Evolutionary conservation across 768 basidiomycete genomes (phyloP).

Genomic region (Xerocomellus amylosporus): DNA sequence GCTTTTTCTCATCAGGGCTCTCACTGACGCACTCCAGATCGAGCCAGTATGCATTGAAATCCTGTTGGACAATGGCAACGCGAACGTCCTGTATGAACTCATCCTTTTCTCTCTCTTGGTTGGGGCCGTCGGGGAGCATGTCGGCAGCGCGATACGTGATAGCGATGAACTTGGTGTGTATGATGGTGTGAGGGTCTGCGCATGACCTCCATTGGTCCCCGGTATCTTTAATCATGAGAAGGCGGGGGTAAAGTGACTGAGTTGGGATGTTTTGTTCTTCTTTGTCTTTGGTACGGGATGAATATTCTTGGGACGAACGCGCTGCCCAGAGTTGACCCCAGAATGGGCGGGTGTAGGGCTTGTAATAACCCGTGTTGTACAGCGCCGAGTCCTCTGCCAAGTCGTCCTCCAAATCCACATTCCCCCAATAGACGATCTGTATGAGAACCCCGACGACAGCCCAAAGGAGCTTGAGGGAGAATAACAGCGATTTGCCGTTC

Average conservation of each 20-base stretch:
- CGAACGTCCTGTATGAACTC: constrained; percentile 10
- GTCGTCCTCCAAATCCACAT: not conserved
- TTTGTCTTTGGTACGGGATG: not conserved
- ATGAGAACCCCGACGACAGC: not conserved
- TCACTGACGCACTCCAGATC: constrained; percentile 19
- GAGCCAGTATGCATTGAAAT: constrained; percentile 17
- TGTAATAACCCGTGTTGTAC: constrained; percentile 6
- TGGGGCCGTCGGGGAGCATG: constrained; percentile 4
- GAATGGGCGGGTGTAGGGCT: constrained; percentile 1
- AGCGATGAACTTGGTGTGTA: constrained; percentile 6
- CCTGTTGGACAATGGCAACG: not conserved
- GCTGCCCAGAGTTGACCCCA: constrained; percentile 23
- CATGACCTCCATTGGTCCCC: constrained; percentile 6
- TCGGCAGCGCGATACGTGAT: not conserved
- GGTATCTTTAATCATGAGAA: constrained; percentile 1
- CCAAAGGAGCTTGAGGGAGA: constrained; percentile 12
- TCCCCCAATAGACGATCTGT: not conserved
- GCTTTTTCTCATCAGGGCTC: constrained; percentile 13
- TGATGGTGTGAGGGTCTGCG: constrained; percentile 1
- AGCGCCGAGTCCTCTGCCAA: no score
- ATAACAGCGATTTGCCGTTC: constrained; percentile 7
- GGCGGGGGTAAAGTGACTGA: constrained; percentile 12
- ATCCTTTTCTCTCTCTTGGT: constrained; percentile 1
- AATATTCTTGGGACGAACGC: constrained; percentile 19
- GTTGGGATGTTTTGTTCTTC: constrained; percentile 2